Evolutionary conservation across 345 rosid genomes (phyloP).

Genomic region (Clausena lansium): DNA sequence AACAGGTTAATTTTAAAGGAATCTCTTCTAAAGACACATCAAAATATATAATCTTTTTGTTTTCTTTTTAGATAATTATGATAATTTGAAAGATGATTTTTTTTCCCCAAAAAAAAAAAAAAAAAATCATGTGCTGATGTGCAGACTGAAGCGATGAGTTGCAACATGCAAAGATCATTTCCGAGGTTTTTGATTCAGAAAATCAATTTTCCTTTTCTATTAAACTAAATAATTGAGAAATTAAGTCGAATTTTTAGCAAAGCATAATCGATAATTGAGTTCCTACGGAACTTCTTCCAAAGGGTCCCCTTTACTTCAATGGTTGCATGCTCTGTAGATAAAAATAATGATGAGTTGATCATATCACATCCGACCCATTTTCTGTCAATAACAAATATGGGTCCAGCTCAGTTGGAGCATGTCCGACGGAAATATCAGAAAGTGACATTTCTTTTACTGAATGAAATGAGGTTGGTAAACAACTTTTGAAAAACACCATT

Average conservation of each 20-base stretch:
- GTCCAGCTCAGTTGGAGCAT: too few species aligned
- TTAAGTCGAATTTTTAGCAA: not conserved
- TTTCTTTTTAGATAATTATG: not conserved
- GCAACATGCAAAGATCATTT: not conserved
- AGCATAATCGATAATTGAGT: not conserved
- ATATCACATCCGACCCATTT: not conserved
- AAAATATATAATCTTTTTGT: too few species aligned
- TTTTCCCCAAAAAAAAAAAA: not conserved
- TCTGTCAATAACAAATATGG: not conserved
- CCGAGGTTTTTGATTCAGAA: not conserved
- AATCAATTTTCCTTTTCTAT: not conserved
- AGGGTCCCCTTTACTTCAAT: not conserved
- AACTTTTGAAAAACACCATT: not conserved
- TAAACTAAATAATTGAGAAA: too few species aligned
- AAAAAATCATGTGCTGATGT: too few species aligned
- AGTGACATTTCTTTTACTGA: not conserved
- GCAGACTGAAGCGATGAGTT: not conserved
- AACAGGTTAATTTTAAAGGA: too few species aligned
- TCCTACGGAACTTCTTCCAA: not conserved
- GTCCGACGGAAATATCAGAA: not conserved
- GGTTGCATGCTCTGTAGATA: not conserved
- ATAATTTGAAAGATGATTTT: not conserved
- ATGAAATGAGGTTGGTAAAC: conserved; percentile 6
- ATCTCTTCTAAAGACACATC: too few species aligned
- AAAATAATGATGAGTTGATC: not conserved